phyloP scores from a whole-genome alignment of 495 filamentous ascomycete genomes.

The Neurospora sp. region DNA sequence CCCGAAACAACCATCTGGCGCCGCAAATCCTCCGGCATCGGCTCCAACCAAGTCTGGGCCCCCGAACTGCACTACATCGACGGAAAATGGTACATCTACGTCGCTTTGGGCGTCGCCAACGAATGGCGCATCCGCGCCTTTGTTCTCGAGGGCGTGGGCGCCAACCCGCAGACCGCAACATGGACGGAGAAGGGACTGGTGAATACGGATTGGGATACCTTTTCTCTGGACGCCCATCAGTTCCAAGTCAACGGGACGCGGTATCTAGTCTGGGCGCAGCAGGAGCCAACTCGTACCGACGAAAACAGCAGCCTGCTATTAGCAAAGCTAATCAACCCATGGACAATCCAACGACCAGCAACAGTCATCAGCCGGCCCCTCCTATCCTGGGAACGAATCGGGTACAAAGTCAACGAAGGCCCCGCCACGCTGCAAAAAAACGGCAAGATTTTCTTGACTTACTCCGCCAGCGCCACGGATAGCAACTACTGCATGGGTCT shows the following conservation, averaged over 20 bases:
- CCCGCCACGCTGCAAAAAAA: slow-evolving; percentile 30
- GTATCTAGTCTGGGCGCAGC: slow-evolving; percentile 22
- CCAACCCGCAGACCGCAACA: slow-evolving; percentile 13
- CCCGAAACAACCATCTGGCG: slow-evolving; percentile 20
- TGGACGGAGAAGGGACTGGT: slow-evolving; percentile 19
- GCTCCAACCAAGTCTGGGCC: slow-evolving; percentile 46
- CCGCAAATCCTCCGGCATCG: slow-evolving; percentile 34
- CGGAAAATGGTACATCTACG: slow-evolving; percentile 39
- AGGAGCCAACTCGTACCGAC: slow-evolving; percentile 12
- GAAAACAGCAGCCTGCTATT: slow-evolving; percentile 16
- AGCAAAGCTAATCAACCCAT: slow-evolving; percentile 16
- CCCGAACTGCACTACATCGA: slow-evolving; percentile 44
- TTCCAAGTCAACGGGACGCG: slow-evolving; percentile 19
- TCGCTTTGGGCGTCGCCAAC: slow-evolving; percentile 19
- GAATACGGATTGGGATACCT: slow-evolving; percentile 23
- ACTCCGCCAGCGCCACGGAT: slow-evolving; percentile 34
- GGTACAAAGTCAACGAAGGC: slow-evolving; percentile 47
- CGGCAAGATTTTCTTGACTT: slow-evolving; percentile 39
- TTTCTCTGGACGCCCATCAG: slow-evolving; percentile 16
- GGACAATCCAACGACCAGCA: slow-evolving; percentile 17
- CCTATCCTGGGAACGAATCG: slow-evolving; percentile 37
- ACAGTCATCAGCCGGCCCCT: slow-evolving; percentile 35
- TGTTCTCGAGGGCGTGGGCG: slow-evolving; percentile 18
- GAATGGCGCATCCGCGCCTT: slow-evolving; percentile 21
- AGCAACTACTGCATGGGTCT: slow-evolving; percentile 40